Base-by-base conservation (phyloP, 257 asterid genomes). In the Penstemon barbatus region DNA sequence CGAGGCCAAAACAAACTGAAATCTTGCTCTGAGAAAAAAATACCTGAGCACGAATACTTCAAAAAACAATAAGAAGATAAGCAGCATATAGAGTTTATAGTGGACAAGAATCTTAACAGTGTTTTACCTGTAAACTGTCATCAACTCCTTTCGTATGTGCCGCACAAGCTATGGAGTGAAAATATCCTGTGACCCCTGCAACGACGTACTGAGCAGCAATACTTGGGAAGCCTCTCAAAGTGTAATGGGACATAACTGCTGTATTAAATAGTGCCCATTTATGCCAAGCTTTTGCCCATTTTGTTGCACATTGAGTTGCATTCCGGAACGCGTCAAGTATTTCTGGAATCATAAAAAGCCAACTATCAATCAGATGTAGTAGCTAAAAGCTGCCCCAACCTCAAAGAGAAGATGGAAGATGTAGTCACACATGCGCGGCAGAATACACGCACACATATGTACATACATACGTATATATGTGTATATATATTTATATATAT, bases 241-340 rank as follows among this genome's bases (percentile, higher is more conserved):
- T 89, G 78, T 91, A 91, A 81, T 91, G 95, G 71, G 99, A 91
- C 99, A 94, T 94, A 75, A 91, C 99, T 55, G 97, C 97, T 48
- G 99, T 94, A 64, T 94, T 94, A 76, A 91, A 94, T 61, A 89
- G 97, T 42, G 99, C 99, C 99, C 99, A 94, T 40, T 81, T 89
- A 79, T 94, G 99, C 99, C 99, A 94, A 65, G 97, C 97, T 77
- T 86, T 94, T 71, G 89, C 97, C 95, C 96, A 94, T 78, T 83
- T 87, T 25, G 96, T 74, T 33, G 99, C 95, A 79, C 83, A 79
- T 12, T 85, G 96, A 71, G 99, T 94, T 7, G 97, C 97, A 71
- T 86, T 88, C 38, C 79, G 82, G 56, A 91, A 89, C 74, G 99
- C 99, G 62, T 69, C 77, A 66, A 89, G 97, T 66, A 91, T 94